A percentile compares a stretch with the other conserved stretches of the same genome.
Evolutionary conservation across 164 flowering plant genomes (phyloP).

Genomic region (Magnolia kwangsiensis): DNA sequence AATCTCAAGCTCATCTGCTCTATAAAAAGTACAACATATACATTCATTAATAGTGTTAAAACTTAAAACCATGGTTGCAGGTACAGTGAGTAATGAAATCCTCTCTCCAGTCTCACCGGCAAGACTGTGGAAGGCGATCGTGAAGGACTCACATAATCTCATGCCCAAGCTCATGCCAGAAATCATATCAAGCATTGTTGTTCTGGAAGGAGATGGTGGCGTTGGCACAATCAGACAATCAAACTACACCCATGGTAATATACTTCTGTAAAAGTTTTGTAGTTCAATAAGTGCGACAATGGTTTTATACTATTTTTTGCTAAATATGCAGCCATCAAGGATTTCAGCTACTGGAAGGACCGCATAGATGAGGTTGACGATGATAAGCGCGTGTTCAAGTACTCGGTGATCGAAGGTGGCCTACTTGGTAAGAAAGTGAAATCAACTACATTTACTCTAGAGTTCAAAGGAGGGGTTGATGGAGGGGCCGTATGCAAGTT

Average conservation of each 20-base stretch:
- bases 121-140: slow-evolving; percentile 15
- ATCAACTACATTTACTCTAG: neutral
- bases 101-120: neutral
- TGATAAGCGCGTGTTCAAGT: neutral
- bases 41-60: neutral
- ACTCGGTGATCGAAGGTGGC: slow-evolving; percentile 6
- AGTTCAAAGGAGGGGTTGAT: neutral
- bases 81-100: slow-evolving; percentile 4
- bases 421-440: slow-evolving; percentile 6
- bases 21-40: neutral
- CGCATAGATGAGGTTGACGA: neutral
- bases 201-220: slow-evolving; percentile 17
- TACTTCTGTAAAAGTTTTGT: neutral
- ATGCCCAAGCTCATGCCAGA: slow-evolving; percentile 23
- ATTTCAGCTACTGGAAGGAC: slow-evolving; percentile 1
- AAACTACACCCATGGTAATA: slow-evolving; percentile 6
- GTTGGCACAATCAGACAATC: slow-evolving; percentile 7
- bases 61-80: slow-evolving; percentile 4
- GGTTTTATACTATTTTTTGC: neutral
- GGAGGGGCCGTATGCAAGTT: slow-evolving; percentile 1
- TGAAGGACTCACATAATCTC: slow-evolving; percentile 15
- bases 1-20: neutral
- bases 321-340: slow-evolving; percentile 4
- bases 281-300: neutral
- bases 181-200: slow-evolving; percentile 13